A percentile compares a stretch with the other conserved stretches of the same genome.
These are phyloP conservation scores for Bathelium albidoporum DNA, from an alignment of 495 filamentous ascomycete genomes.

Conservation along the genomic window DNA sequence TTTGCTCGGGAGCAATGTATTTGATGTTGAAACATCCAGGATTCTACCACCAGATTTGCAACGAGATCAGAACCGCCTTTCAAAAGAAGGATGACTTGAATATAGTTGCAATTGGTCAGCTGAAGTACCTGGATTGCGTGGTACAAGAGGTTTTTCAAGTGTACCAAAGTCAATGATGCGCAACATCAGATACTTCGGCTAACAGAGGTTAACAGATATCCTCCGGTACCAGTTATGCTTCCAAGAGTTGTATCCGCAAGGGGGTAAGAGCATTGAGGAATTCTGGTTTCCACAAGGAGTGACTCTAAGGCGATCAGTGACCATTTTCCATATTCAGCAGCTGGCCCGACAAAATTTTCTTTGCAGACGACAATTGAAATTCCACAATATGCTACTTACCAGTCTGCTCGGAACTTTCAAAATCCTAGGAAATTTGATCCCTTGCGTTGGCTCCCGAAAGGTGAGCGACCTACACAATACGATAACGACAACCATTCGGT, in stretches of 20 bases:
- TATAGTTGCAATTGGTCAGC: constrained; percentile 29
- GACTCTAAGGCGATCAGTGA: constrained; percentile 29
- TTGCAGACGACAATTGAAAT: constrained; percentile 18
- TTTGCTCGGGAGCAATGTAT: background rate
- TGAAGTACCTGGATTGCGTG: constrained; percentile 37
- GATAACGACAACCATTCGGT: constrained; percentile 7
- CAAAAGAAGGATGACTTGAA: constrained; percentile 21
- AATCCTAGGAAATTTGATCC: constrained; percentile 7
- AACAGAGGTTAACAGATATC: constrained; percentile 27
- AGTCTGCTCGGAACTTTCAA: constrained; percentile 36
- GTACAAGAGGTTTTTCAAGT: constrained; percentile 49
- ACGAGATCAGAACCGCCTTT: constrained; percentile 21
- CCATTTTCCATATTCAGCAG: constrained; percentile 37
- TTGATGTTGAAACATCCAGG: constrained; percentile 21
- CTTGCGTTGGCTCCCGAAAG: background rate
- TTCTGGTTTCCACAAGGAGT: constrained; percentile 29
- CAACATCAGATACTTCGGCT: background rate
- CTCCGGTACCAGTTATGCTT: constrained; percentile 40
- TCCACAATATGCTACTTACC: constrained; percentile 40
- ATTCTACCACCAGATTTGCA: constrained; percentile 12
- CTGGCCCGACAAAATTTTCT: constrained; percentile 34
- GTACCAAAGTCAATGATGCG: background rate
- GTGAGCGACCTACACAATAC: background rate
- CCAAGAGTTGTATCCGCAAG: constrained; percentile 13
- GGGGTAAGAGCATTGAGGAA: constrained; percentile 33